Evolutionary conservation across 1,284 basidiomycete species (phyloP).

Genomic region (Cerioporus squamosus): DNA sequence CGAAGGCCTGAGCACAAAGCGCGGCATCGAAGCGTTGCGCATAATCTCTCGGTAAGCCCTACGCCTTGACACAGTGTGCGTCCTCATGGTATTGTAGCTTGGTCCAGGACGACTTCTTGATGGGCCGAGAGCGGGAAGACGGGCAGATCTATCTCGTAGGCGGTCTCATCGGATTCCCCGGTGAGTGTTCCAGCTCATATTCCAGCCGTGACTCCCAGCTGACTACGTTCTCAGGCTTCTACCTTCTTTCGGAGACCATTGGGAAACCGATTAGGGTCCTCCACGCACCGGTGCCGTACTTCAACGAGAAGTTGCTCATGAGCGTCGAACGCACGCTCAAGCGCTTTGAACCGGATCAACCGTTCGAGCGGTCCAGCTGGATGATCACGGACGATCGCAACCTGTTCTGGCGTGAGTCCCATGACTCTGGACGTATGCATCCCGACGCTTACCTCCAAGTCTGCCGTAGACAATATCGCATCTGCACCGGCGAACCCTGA

Average conservation of each 20-base stretch:
- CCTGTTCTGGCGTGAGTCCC: conserved; percentile 36
- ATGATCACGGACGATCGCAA: conserved; percentile 45
- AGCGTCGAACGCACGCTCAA: conserved; percentile 47
- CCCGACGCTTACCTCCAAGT: background rate
- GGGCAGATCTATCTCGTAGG: conserved; percentile 44
- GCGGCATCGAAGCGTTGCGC: conserved; percentile 38
- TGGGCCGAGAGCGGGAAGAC: conserved; percentile 42
- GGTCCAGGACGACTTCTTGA: conserved; percentile 46
- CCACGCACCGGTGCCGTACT: conserved; percentile 43
- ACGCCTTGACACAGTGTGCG: background rate
- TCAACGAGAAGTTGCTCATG: conserved; percentile 44
- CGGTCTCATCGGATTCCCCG: conserved; percentile 44
- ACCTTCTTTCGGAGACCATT: conserved; percentile 43
- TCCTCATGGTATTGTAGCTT: conserved; percentile 27
- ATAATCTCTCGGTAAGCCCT: conserved; percentile 27
- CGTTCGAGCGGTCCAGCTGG: conserved; percentile 47
- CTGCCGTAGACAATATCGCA: conserved; percentile 34
- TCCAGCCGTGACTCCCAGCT: background rate
- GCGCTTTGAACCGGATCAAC: conserved; percentile 40
- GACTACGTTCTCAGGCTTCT: conserved; percentile 33
- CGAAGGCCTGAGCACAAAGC: conserved; percentile 17
- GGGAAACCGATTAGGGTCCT: conserved; percentile 38
- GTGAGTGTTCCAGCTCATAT: conserved; percentile 17
- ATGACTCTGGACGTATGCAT: background rate
- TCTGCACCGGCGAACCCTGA: conserved; percentile 25